Evolutionary conservation across 2,329 filamentous ascomycete species (phyloP), one percentile per base, ranked within the genome.

Genomic region (Rhexocercosporidium sp.): DNA sequence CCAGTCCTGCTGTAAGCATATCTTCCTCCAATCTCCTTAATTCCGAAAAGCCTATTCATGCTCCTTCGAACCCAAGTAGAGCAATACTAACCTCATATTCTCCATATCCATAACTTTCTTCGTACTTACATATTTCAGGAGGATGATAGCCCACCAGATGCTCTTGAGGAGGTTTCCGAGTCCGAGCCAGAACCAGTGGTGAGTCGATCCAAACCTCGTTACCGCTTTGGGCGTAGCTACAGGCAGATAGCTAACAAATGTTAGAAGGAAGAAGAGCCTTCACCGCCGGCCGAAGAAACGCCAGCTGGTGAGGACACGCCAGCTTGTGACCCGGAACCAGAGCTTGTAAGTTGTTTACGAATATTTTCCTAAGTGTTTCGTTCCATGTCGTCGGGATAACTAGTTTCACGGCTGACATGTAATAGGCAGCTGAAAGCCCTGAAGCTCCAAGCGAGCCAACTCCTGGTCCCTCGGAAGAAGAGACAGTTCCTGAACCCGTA

Each of bases 251-350:
- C 47, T 62, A 29, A 53, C 5, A 29, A n/a, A 6, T n/a, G 0
- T 9, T 29, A 62, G 60, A 44, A 53, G 37, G 60, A 62, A 39
- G 59, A 62, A 41, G 60, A 62, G 11, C 20, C 46, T 31, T 25
- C 31, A 8, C 16, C 22, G 12, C n/a, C n/a, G n/a, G n/a, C n/a
- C n/a, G n/a, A n/a, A n/a, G n/a, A n/a, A n/a, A n/a, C n/a, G n/a
- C 34, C 20, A 27, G 34, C n/a, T 20, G n/a, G 25, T 20, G 57
- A 60, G 6, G 57, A 60, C 1, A 22, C 25, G 3, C 2, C 6
- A 20, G 18, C 39, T 31, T 31, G 34, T n/a, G 14, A 12, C 18
- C 16, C 61, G 34, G 61, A 62, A 29, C 29, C 59, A 8, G 54
- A 59, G 12, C n/a, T 11, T 44, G 5, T 4, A 44, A 12, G 4